Percentiles rank a stretch among this genome's conserved stretches.
Evolutionary conservation across 2,329 filamentous ascomycete genomes (phyloP).

Genomic region (Paecilomyces sp.): DNA sequence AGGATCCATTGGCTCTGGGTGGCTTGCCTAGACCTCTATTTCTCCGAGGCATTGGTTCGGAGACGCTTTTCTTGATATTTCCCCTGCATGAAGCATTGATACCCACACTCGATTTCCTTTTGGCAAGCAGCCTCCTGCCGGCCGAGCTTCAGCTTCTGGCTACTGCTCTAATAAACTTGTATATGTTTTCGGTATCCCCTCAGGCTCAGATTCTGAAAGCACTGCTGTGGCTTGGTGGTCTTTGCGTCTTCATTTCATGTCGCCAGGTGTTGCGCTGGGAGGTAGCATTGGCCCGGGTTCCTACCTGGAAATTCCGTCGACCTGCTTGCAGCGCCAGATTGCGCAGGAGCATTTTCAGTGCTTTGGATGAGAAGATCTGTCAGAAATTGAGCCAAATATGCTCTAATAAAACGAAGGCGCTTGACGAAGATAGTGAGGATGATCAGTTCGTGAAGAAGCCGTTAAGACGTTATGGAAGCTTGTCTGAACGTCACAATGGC

Average conservation of each 20-base stretch:
- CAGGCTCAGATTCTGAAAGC: conserved; percentile 81
- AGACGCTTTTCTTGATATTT: conserved; percentile 62
- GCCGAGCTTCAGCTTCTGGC: conserved; percentile 86
- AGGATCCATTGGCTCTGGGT: conserved; percentile 30
- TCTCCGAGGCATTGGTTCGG: conserved; percentile 41
- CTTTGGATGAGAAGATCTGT: conserved; percentile 40
- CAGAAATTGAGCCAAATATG: conserved; percentile 40
- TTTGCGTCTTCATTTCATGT: conserved; percentile 67
- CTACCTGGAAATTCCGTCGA: conserved; percentile 79
- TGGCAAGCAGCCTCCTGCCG: conserved; percentile 78
- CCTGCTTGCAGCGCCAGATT: conserved; percentile 33
- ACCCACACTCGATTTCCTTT: conserved; percentile 67
- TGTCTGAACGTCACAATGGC: neutral
- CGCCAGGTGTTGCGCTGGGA: conserved; percentile 72
- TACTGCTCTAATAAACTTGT: conserved; percentile 70
- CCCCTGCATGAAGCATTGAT: conserved; percentile 76
- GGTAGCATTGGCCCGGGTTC: conserved; percentile 77
- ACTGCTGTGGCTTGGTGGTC: conserved; percentile 75
- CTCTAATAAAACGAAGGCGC: conserved; percentile 26
- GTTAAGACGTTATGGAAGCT: conserved; percentile 13
- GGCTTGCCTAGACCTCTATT: conserved; percentile 25
- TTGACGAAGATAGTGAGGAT: conserved; percentile 29
- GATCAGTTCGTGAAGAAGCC: conserved; percentile 28
- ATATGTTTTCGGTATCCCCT: conserved; percentile 70
- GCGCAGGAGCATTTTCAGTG: conserved; percentile 30